A percentile compares a stretch with the other conserved stretches of the same genome.
Evolutionary conservation across 1,284 basidiomycete species (phyloP).

Genomic region (Gomphus bonarii): DNA sequence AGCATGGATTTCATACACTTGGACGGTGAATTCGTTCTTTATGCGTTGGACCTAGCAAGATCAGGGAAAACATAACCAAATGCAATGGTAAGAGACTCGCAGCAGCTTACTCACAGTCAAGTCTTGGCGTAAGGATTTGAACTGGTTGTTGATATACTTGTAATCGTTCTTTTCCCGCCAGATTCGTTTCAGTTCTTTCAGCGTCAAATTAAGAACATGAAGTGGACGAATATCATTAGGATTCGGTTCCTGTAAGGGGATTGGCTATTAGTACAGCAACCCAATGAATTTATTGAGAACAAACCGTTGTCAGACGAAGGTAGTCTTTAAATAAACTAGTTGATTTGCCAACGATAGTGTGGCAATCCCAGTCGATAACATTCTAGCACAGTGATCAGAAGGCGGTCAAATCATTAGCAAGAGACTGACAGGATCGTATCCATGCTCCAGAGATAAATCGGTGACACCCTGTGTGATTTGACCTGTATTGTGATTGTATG

Average conservation of each 20-base stretch:
- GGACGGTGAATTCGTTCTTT: slow-evolving; percentile 96
- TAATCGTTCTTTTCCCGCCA: slow-evolving; percentile 86
- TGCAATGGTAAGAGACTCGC: slow-evolving; percentile 11
- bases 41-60: slow-evolving; percentile 89
- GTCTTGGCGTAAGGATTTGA: slow-evolving; percentile 97
- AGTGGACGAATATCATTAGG: slow-evolving; percentile 92
- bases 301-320: slow-evolving; percentile 84
- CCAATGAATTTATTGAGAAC: slow-evolving; percentile 21
- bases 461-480: slow-evolving; percentile 6
- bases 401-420: neutral
- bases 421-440: slow-evolving; percentile 9
- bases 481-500: slow-evolving; percentile 3
- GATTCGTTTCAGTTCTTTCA: slow-evolving; percentile 79
- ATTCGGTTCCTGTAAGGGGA: slow-evolving; percentile 69
- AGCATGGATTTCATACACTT: slow-evolving; percentile 97
- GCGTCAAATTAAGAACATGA: slow-evolving; percentile 73
- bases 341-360: slow-evolving; percentile 90
- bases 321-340: slow-evolving; percentile 93
- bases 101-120: slow-evolving; percentile 61
- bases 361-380: slow-evolving; percentile 93
- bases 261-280: neutral
- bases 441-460: slow-evolving; percentile 4
- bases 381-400: slow-evolving; percentile 42
- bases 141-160: slow-evolving; percentile 93
- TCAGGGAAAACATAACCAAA: slow-evolving; percentile 15